These are phyloP conservation scores for Phaeodactylum tricornutum DNA, from an alignment of 108 stramenopile genomes.

Conservation along the genomic window DNA sequence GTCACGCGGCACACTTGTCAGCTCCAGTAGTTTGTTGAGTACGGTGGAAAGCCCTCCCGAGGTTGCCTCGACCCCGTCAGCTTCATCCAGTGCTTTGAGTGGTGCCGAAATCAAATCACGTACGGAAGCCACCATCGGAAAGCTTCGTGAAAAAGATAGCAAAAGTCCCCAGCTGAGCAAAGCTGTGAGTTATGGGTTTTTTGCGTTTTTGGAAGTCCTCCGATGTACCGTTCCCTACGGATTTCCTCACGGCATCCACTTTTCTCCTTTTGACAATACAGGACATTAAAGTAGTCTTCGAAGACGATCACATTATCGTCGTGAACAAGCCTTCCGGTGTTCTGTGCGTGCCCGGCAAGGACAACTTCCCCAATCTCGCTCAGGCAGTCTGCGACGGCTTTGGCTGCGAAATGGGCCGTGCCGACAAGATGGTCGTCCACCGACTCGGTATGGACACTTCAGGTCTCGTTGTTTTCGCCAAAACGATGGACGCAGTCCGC, in stretches of 20 bases:
- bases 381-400: constrained; percentile 50
- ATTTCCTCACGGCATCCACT: background rate
- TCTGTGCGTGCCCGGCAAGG: constrained; percentile 59
- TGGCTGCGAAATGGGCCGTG: constrained; percentile 42
- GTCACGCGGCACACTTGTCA: too few species aligned
- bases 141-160: constrained; percentile 57
- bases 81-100: constrained; percentile 25
- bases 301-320: constrained; percentile 77
- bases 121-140: constrained; percentile 35
- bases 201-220: background rate
- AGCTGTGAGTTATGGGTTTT: constrained; percentile 39
- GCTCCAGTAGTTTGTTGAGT: too few species aligned
- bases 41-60: too few species aligned
- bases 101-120: constrained; percentile 49
- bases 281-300: constrained; percentile 66
- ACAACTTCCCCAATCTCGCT: constrained; percentile 42
- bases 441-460: constrained; percentile 79
- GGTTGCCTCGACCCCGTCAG: too few species aligned
- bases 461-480: constrained; percentile 72
- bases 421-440: constrained; percentile 82
- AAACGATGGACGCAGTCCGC: constrained; percentile 48
- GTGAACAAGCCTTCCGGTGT: constrained; percentile 78
- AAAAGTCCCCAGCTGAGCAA: constrained; percentile 39
- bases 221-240: background rate
- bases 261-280: constrained; percentile 8